These are phyloP conservation scores for Leucocoprinus sp. DNA, from an alignment of 768 basidiomycete genomes.

Conservation along the genomic window DNA sequence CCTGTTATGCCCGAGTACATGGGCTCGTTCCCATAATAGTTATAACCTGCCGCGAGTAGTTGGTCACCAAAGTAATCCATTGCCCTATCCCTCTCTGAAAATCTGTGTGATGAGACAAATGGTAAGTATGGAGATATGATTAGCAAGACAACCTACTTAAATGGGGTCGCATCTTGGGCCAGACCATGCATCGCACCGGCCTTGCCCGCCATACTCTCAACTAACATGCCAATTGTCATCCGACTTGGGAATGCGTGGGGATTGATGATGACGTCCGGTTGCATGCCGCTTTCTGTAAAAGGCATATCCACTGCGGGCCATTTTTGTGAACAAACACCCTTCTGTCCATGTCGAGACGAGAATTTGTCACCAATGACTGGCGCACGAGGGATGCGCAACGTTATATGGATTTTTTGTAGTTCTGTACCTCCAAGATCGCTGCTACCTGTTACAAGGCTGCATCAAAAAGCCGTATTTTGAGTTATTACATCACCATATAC, in stretches of 20 bases:
- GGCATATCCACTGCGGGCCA: constrained; percentile 99
- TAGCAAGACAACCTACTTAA: constrained; percentile 56
- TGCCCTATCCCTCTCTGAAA: constrained; percentile 95
- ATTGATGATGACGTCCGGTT: constrained; percentile 99
- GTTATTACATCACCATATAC: constrained; percentile 14
- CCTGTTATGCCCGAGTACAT: constrained; percentile 99
- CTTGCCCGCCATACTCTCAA: constrained; percentile 99
- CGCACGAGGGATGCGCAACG: constrained; percentile 84
- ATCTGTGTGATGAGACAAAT: constrained; percentile 39
- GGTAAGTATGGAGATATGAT: constrained; percentile 2
- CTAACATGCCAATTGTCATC: constrained; percentile 99
- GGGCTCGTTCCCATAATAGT: constrained; percentile 98
- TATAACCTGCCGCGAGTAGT: constrained; percentile 88
- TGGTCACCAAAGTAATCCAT: constrained; percentile 97
- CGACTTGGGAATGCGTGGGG: constrained; percentile 99
- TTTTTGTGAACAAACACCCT: constrained; percentile 99
- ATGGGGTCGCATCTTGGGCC: constrained; percentile 97
- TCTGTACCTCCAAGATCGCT: constrained; percentile 82
- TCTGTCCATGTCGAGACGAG: constrained; percentile 97
- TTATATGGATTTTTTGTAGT: constrained; percentile 89
- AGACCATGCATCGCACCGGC: constrained; percentile 97
- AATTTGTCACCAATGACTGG: constrained; percentile 99
- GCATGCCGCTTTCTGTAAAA: constrained; percentile 97
- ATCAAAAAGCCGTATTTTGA: constrained; percentile 5
- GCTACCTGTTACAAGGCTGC: constrained; percentile 41